Conservation (phyloP, 2,329 filamentous ascomycete genomes). For the Aspergillus cejpii region DNA sequence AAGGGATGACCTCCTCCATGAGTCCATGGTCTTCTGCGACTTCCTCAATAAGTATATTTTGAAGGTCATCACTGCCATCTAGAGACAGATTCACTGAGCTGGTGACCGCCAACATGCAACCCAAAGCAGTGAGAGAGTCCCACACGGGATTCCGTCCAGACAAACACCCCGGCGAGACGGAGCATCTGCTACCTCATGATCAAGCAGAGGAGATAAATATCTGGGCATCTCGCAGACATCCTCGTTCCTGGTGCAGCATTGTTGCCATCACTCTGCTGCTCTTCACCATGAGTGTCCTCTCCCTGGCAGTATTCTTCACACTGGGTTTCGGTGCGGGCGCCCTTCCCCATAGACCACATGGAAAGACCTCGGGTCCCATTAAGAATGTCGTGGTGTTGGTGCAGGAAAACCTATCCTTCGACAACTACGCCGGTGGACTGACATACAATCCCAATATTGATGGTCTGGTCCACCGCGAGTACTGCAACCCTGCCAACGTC, state of each 20-base stretch:
- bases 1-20: neutral
- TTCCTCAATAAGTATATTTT: too few relatives aligned
- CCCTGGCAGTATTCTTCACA: conserved; percentile 9
- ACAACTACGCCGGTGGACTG: conserved; percentile 40
- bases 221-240: neutral
- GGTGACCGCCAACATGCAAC: too few relatives aligned
- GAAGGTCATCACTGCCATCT: neutral
- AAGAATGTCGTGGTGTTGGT: conserved; percentile 47
- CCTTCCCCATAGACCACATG: conserved; percentile 2
- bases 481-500: conserved; percentile 39
- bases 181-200: neutral
- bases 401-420: conserved; percentile 39
- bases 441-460: conserved; percentile 35
- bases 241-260: neutral
- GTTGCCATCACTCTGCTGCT: conserved; percentile 3
- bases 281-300: conserved; percentile 7
- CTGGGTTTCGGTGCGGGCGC: conserved; percentile 10
- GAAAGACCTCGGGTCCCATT: conserved; percentile 29
- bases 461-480: conserved; percentile 25
- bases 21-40: too few relatives aligned
- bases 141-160: neutral
- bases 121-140: neutral
- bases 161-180: neutral
- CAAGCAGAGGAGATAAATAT: neutral
- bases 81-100: neutral